Evolutionary conservation across 176 grass and related monocot genomes (phyloP).

Genomic region (Hordeum marinum): DNA sequence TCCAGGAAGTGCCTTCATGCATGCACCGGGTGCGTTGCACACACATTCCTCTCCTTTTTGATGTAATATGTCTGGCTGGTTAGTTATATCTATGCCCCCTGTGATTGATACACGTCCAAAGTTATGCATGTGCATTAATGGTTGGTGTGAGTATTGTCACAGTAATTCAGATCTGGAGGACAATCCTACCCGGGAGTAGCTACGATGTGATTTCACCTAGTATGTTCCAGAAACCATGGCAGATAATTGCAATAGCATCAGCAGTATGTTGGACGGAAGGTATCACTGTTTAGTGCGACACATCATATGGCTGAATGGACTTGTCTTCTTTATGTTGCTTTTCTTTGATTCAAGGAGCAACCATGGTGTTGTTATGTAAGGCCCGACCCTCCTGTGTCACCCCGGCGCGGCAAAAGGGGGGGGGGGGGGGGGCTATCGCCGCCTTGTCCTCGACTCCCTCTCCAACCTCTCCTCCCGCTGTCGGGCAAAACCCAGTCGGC

Average conservation of each 20-base stretch:
- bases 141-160: background rate
- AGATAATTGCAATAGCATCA: background rate
- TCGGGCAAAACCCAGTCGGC: too few relatives aligned
- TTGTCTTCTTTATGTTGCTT: background rate
- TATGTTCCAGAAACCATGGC: background rate
- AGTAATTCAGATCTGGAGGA: background rate
- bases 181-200: background rate
- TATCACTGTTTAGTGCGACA: background rate
- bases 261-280: background rate
- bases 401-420: too few relatives aligned
- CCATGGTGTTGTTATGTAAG: too few relatives aligned
- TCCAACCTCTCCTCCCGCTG: too few relatives aligned
- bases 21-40: conserved; percentile 25
- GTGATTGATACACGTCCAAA: background rate
- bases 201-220: background rate
- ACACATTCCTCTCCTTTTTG: conserved; percentile 18
- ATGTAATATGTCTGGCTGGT: conserved; percentile 30
- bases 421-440: too few relatives aligned
- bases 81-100: background rate
- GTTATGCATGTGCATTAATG: background rate
- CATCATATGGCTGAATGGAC: background rate
- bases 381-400: too few relatives aligned
- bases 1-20: background rate
- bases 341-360: too few relatives aligned
- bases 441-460: too few relatives aligned